Evolutionary conservation across 208 protist species (phyloP).

Genomic region (Trypanosomatidae sp.): DNA sequence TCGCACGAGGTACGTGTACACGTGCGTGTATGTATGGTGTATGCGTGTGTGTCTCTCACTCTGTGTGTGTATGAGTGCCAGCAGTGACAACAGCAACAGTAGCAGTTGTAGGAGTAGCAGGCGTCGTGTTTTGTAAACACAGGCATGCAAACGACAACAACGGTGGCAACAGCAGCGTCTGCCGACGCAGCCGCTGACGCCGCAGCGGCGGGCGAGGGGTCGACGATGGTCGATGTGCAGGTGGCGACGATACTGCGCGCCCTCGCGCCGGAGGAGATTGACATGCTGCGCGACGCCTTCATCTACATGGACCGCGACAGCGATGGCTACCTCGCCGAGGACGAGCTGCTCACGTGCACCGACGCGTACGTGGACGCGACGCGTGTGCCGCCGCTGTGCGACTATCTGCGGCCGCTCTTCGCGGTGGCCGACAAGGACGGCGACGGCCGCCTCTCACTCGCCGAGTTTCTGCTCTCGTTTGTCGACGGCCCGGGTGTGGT

Average conservation of each 20-base stretch:
- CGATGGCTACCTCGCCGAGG: constrained; percentile 45
- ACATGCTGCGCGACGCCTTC: constrained; percentile 84
- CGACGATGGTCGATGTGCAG: too few species aligned
- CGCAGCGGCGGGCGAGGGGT: too few species aligned
- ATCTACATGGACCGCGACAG: constrained; percentile 78
- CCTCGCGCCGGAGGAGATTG: constrained; percentile 59
- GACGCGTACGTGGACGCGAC: constrained; percentile 21
- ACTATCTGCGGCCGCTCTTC: constrained; percentile 59
- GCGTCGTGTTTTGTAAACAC: too few species aligned
- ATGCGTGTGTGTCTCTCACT: too few species aligned
- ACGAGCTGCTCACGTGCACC: constrained; percentile 43
- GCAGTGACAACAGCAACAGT: too few species aligned
- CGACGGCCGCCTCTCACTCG: constrained; percentile 43
- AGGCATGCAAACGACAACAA: too few species aligned
- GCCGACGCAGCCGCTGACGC: too few species aligned
- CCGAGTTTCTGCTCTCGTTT: constrained; percentile 67
- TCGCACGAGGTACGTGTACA: too few species aligned
- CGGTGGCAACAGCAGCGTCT: too few species aligned
- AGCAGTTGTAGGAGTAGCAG: too few species aligned
- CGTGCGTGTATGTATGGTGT: too few species aligned
- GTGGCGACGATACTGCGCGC: constrained; percentile 19
- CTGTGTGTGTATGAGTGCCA: too few species aligned
- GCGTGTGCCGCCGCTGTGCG: constrained; percentile 28
- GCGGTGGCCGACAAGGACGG: constrained; percentile 60
- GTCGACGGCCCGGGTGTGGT: constrained; percentile 63